These are phyloP conservation scores for Bruguiera hainesii DNA, from an alignment of 441 rosid species.

Conservation along the genomic window DNA sequence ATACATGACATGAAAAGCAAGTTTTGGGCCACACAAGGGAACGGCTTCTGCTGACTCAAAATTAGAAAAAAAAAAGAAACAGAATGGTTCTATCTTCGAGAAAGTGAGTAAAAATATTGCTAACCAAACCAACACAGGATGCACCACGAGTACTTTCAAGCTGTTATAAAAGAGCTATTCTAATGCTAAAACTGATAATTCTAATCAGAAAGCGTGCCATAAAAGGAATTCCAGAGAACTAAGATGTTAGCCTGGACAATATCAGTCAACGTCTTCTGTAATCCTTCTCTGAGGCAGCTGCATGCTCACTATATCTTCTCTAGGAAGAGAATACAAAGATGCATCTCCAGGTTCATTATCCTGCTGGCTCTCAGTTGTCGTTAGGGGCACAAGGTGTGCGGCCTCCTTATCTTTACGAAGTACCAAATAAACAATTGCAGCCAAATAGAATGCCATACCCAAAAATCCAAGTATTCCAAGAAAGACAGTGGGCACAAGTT, in stretches of 20 bases:
- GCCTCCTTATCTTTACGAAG: constrained; percentile 53
- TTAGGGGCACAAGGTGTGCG: constrained; percentile 42
- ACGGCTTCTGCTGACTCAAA: no score
- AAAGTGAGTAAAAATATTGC: no score
- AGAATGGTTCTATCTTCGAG: no score
- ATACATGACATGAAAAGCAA: no score
- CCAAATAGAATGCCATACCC: constrained; percentile 63
- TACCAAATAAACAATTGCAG: constrained; percentile 65
- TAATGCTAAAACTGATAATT: no score
- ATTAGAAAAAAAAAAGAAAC: no score
- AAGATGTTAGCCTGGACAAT: constrained; percentile 3
- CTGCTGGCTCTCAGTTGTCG: constrained; percentile 32
- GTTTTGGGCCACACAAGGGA: no score
- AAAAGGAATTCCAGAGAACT: background rate
- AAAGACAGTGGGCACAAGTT: constrained; percentile 44
- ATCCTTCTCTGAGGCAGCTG: constrained; percentile 55
- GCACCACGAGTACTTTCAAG: no score
- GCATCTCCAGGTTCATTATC: constrained; percentile 23
- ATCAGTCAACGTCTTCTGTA: constrained; percentile 26
- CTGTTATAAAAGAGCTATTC: background rate
- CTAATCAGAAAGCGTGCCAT: no score
- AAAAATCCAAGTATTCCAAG: constrained; percentile 69
- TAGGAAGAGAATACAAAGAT: constrained; percentile 35
- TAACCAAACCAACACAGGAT: no score
- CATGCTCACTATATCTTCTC: constrained; percentile 70